phyloP scores from a whole-genome alignment of 768 basidiomycete genomes.

The Auriscalpium microsporum region DNA sequence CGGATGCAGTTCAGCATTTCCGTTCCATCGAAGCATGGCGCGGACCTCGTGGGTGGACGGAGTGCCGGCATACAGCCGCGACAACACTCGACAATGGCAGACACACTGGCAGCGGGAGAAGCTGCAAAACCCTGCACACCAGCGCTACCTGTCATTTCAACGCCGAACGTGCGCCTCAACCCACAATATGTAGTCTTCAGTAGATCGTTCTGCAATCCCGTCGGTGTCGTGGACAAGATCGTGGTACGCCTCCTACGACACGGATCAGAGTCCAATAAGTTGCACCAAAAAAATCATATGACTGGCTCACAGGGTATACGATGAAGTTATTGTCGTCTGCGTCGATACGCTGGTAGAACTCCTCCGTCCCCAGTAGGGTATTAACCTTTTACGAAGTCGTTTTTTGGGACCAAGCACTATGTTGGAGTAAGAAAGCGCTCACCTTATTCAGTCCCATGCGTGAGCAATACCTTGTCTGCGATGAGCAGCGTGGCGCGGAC shows the following conservation, averaged over 20 bases:
- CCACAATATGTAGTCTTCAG: slow-evolving; percentile 50
- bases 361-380: slow-evolving; percentile 41
- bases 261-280: not conserved
- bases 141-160: too few relatives aligned
- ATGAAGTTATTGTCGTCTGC: slow-evolving; percentile 46
- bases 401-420: not conserved
- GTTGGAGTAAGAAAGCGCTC: not conserved
- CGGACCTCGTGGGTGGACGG: too few relatives aligned
- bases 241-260: slow-evolving; percentile 56
- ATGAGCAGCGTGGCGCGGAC: not conserved
- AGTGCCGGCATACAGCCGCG: too few relatives aligned
- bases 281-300: not conserved
- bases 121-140: too few relatives aligned
- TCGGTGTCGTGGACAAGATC: slow-evolving; percentile 69
- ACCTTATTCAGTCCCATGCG: slow-evolving; percentile 64
- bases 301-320: slow-evolving; percentile 27
- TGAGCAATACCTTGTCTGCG: slow-evolving; percentile 39
- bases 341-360: slow-evolving; percentile 42
- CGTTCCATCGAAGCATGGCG: too few relatives aligned
- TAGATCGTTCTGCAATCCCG: slow-evolving; percentile 52
- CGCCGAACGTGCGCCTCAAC: not conserved
- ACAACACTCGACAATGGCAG: too few relatives aligned
- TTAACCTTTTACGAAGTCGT: slow-evolving; percentile 37
- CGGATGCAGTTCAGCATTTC: too few relatives aligned
- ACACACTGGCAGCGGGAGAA: too few relatives aligned